Percentiles rank a stretch among this genome's conserved stretches.
phyloP scores from a whole-genome alignment of 169 alveolate genomes.

The Babesia ovis region DNA sequence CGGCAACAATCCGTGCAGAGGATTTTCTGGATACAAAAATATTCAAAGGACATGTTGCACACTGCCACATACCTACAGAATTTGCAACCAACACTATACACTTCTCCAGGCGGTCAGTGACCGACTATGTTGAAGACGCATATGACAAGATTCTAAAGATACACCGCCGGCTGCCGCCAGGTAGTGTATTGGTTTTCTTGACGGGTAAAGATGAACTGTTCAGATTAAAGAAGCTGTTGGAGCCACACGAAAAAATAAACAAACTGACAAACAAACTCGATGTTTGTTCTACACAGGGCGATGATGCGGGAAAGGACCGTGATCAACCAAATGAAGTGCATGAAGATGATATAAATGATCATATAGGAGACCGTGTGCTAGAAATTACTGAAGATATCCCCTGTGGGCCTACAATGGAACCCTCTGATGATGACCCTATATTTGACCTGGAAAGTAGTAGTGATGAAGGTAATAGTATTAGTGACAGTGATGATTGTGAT shows the following conservation, averaged over 20 bases:
- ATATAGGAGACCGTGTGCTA: too few species aligned
- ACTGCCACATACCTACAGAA: conserved; percentile 67
- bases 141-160: conserved; percentile 80
- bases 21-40: conserved; percentile 67
- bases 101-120: conserved; percentile 62
- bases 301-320: neutral
- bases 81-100: conserved; percentile 65
- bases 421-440: conserved; percentile 57
- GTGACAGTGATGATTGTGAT: conserved; percentile 47
- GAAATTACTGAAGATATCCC: too few species aligned
- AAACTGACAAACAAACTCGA: neutral
- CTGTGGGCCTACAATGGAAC: conserved; percentile 1
- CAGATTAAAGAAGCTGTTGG: conserved; percentile 81
- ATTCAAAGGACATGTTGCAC: conserved; percentile 57
- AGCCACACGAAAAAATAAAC: conserved; percentile 10
- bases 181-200: conserved; percentile 96
- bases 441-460: conserved; percentile 57
- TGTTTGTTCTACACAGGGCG: neutral
- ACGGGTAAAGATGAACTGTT: conserved; percentile 95
- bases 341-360: conserved; percentile 1
- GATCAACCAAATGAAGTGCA: neutral
- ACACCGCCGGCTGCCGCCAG: conserved; percentile 93
- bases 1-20: conserved; percentile 93
- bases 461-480: neutral
- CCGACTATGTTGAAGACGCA: conserved; percentile 74